phyloP scores from a whole-genome alignment of 768 basidiomycete genomes.

The Chalciporus chontae region DNA sequence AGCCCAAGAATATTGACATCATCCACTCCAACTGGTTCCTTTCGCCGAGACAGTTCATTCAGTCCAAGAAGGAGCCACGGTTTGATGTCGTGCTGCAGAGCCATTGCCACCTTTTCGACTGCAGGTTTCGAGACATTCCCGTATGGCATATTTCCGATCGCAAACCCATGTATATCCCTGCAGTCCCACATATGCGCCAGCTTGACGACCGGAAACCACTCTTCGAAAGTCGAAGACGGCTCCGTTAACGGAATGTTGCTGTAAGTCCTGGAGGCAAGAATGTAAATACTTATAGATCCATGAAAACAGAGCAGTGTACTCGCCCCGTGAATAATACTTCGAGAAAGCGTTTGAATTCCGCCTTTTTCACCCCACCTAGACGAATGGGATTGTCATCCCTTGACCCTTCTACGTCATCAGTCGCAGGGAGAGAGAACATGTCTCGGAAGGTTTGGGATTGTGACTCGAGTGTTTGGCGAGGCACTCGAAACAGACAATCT shows the following conservation, averaged over 20 bases:
- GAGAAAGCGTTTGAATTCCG: conserved; percentile 19
- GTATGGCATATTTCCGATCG: conserved; percentile 25
- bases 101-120: conserved; percentile 30
- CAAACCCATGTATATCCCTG: conserved; percentile 25
- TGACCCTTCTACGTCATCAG: conserved; percentile 2
- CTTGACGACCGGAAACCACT: conserved; percentile 40
- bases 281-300: not conserved
- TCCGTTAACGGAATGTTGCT: not conserved
- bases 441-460: conserved; percentile 12
- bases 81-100: conserved; percentile 29
- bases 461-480: conserved; percentile 8
- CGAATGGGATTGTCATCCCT: not conserved
- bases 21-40: conserved; percentile 13
- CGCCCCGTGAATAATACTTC: conserved; percentile 20
- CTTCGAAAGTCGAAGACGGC: conserved; percentile 6
- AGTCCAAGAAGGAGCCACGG: conserved; percentile 34
- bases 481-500: conserved; percentile 13
- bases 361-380: conserved; percentile 18
- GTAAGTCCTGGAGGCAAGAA: too few species aligned
- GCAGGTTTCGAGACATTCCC: conserved; percentile 1
- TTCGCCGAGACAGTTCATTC: conserved; percentile 15
- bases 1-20: conserved; percentile 16
- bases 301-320: too few species aligned
- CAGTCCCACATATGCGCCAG: conserved; percentile 40
- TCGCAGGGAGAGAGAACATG: conserved; percentile 11